Evolutionary conservation across 768 basidiomycete species (phyloP).

Genomic region (Kwoniella sp.): DNA sequence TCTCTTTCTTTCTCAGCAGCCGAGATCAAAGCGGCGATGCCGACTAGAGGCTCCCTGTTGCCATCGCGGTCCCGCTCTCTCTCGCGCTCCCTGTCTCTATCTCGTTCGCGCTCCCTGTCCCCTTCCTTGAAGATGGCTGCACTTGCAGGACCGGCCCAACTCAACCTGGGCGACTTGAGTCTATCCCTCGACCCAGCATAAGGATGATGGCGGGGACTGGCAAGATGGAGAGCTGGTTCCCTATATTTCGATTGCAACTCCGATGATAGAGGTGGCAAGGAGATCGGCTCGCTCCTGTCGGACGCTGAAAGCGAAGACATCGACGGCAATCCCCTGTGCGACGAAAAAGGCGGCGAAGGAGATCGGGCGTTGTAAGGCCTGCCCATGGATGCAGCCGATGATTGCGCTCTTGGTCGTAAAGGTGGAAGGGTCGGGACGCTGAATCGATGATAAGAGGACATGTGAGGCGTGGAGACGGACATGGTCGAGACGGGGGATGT

Average conservation of each 20-base stretch:
- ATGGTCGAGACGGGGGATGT: conserved; percentile 25
- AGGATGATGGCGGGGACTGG: conserved; percentile 25
- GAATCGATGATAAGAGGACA: conserved; percentile 12
- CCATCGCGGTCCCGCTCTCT: neutral
- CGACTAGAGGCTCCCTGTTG: conserved; percentile 13
- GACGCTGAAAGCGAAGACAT: conserved; percentile 14
- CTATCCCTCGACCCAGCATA: conserved; percentile 7
- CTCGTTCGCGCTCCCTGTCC: neutral
- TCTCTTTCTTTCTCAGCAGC: conserved; percentile 27
- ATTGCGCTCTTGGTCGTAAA: conserved; percentile 19
- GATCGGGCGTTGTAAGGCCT: conserved; percentile 1
- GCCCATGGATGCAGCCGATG: conserved; percentile 15
- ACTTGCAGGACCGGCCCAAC: conserved; percentile 14
- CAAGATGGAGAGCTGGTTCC: conserved; percentile 7
- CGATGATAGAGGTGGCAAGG: conserved; percentile 9
- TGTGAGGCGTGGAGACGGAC: conserved; percentile 21
- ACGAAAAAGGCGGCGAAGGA: conserved; percentile 9
- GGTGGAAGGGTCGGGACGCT: conserved; percentile 23
- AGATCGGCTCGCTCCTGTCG: conserved; percentile 12
- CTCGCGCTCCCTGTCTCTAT: neutral
- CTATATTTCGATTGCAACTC: conserved; percentile 13
- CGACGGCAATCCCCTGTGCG: neutral
- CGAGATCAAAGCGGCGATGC: conserved; percentile 30
- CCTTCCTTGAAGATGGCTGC: neutral
- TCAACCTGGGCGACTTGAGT: conserved; percentile 16